Conservation (phyloP, 2,329 filamentous ascomycete genomes). For the Monilinia aucupariae region DNA sequence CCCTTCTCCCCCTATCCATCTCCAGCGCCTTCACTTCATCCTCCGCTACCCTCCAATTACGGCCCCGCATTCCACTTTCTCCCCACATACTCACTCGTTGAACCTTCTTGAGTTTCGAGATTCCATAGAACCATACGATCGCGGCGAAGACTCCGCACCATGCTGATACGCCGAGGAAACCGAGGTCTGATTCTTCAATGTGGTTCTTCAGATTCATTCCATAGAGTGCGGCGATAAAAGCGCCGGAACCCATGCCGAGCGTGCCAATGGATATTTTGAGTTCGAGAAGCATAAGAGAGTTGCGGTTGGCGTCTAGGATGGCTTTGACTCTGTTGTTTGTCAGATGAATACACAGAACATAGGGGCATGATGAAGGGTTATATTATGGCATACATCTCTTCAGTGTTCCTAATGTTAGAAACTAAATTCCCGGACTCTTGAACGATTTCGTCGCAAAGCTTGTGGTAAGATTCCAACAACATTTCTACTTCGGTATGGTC, state of each 20-base stretch:
- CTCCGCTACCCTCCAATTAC: constrained; percentile 32
- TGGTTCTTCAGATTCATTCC: constrained; percentile 99
- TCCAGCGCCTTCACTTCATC: constrained; percentile 26
- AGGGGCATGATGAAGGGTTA: background rate
- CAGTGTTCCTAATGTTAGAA: constrained; percentile 91
- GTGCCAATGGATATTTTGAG: constrained; percentile 95
- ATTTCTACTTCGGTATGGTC: constrained; percentile 97
- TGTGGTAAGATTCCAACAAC: constrained; percentile 94
- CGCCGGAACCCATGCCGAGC: constrained; percentile 87
- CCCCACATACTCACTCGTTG: constrained; percentile 80
- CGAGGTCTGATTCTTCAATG: constrained; percentile 86
- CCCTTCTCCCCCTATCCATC: constrained; percentile 25
- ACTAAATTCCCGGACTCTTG: constrained; percentile 91
- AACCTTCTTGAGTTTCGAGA: constrained; percentile 76
- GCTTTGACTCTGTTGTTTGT: constrained; percentile 67
- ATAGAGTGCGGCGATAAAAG: constrained; percentile 96
- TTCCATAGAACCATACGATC: constrained; percentile 75
- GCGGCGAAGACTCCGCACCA: constrained; percentile 67
- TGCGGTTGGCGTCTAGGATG: constrained; percentile 95
- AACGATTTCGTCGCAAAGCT: constrained; percentile 95
- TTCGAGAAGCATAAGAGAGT: constrained; percentile 94
- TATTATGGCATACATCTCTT: constrained; percentile 72
- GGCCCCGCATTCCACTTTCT: constrained; percentile 30
- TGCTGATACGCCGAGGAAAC: constrained; percentile 71
- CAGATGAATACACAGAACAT: background rate